Base-by-base conservation (phyloP, 345 rosid genomes). In the Euphorbia lathyris region DNA sequence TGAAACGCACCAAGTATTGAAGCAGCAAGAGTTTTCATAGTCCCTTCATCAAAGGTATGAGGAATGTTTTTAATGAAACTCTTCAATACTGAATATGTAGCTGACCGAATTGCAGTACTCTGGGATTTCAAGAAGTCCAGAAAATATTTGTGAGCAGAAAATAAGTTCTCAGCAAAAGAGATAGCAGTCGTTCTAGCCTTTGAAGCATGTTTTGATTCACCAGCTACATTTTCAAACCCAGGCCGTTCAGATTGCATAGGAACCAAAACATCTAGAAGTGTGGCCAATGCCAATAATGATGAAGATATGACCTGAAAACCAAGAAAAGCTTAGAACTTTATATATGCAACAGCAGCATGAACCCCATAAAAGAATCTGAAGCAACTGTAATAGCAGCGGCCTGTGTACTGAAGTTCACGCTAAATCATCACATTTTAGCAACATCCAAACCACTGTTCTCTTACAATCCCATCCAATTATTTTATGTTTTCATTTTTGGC, bases 271-370 rank as follows among this genome's bases (percentile, higher is more conserved):
- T 92, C 97, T 76, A 95, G 82, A 81, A 92, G 85, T 29, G 93
- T 84, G 36, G 96, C 96, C 85, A 95, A 82, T 38, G 93, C 97
- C 83, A 88, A 83, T 79, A 95, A 65, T 30, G 99, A 87, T 20
- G 96, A 87, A 29, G 97, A 85, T 59, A 86, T 81, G 80, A 90
- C 96, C 99, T 92, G 84, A 73, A 80, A 77, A 61, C 64, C 66
- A 77, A 53, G 63, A 81, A 72, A 73, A 71, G 38, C 20, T 63
- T 26, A 74, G 9, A 34, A 75, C 38, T 61, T 58, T 36, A 45
- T 32, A 68, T 29, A 17, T 23, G 52, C 51, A 66, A 65, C 17
- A 13, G n/a, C 42, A 53, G n/a, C 22, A 66, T 7, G 36, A 12
- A 66, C 22, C 27, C 57, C 22, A 26, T 26, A 58, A 58, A 58